Percentiles rank a stretch among this genome's conserved stretches.
These are phyloP conservation scores for Fraxinus dipetala DNA, from an alignment of 305 asterid species.

Conservation along the genomic window DNA sequence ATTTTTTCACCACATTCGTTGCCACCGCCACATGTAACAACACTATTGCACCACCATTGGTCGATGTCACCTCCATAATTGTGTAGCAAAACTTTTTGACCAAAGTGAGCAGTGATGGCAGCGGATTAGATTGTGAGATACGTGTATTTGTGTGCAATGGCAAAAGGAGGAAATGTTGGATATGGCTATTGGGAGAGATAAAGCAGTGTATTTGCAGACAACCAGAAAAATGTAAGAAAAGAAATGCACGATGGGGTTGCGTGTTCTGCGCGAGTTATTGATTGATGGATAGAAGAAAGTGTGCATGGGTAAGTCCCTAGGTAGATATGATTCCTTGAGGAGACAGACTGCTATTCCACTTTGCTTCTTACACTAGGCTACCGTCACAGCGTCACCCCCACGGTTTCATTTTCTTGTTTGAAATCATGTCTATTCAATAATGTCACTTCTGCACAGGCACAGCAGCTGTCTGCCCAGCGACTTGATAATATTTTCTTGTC, in stretches of 20 bases:
- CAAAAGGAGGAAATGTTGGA: constrained; percentile 4
- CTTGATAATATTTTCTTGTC: neutral
- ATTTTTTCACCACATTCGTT: no score
- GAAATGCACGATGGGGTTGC: constrained; percentile 36
- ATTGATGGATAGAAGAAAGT: neutral
- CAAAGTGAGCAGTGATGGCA: neutral
- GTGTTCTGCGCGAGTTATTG: constrained; percentile 44
- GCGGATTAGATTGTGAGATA: neutral
- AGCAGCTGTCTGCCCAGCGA: neutral
- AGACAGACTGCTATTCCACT: neutral
- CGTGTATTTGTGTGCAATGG: neutral
- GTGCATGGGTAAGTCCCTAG: constrained; percentile 23
- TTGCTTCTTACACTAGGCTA: constrained; percentile 26
- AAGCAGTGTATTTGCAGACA: constrained; percentile 8
- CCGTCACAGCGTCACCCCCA: constrained; percentile 10
- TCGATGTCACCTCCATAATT: neutral
- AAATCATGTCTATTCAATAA: neutral
- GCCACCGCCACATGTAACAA: neutral
- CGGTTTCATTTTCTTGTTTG: neutral
- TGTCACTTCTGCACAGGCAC: neutral
- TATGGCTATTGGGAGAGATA: neutral
- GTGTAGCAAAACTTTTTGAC: neutral
- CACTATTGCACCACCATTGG: neutral
- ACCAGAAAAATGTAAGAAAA: neutral
- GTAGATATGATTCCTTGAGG: constrained; percentile 29